Percentiles rank a stretch among this genome's conserved stretches.
phyloP scores from a whole-genome alignment of 2,329 filamentous ascomycete genomes.

The Calonectria hawksworthii region DNA sequence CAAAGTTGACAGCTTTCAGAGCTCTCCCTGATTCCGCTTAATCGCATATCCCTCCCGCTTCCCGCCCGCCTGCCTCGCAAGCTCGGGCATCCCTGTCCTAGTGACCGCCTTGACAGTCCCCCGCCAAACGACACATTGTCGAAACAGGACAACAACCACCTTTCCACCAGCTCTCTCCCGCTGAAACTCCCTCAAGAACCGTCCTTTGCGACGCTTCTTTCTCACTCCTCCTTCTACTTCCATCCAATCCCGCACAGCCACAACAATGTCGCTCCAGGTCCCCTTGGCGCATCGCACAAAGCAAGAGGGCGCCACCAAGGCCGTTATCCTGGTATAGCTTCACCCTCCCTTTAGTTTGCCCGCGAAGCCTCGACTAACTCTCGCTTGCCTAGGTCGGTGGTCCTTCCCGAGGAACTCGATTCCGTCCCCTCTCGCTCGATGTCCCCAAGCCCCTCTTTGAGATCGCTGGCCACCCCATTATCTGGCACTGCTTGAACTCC shows the following conservation, averaged over 20 bases:
- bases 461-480: conserved; percentile 97
- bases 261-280: conserved; percentile 69
- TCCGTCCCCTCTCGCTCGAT: conserved; percentile 94
- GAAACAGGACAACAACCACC: conserved; percentile 21
- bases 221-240: neutral
- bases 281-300: conserved; percentile 64
- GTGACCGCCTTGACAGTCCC: conserved; percentile 30
- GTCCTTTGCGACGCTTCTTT: conserved; percentile 20
- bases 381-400: conserved; percentile 81
- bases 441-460: conserved; percentile 99
- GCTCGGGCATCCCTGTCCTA: conserved; percentile 19
- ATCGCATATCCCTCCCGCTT: conserved; percentile 32
- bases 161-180: conserved; percentile 18
- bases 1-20: conserved; percentile 27
- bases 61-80: conserved; percentile 6
- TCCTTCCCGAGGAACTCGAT: conserved; percentile 94
- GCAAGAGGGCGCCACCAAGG: conserved; percentile 81
- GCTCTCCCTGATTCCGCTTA: conserved; percentile 32
- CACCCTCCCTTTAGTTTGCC: conserved; percentile 14
- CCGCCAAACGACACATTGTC: conserved; percentile 21
- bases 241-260: neutral
- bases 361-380: conserved; percentile 46
- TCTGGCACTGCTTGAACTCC: conserved; percentile 96
- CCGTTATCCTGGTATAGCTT: conserved; percentile 85
- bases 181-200: conserved; percentile 8